Evolutionary conservation across 768 basidiomycete species (phyloP).

Genomic region (Amyloporia xantha): DNA sequence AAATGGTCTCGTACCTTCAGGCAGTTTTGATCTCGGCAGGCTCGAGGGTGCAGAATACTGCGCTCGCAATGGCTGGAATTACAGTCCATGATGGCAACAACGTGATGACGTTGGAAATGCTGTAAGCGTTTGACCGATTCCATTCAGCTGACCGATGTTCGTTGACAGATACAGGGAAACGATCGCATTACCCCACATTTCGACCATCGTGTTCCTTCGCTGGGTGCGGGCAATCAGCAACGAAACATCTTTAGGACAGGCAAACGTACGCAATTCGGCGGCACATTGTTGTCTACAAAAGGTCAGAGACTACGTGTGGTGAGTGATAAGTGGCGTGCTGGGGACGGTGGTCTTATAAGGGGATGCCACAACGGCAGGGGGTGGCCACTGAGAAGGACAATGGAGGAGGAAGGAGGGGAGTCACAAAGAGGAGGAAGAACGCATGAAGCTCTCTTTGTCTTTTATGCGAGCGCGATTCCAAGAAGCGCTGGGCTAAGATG

Average conservation of each 20-base stretch:
- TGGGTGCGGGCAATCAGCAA: conserved; percentile 22
- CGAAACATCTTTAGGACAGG: neutral
- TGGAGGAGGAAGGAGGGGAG: neutral
- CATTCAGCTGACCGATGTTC: conserved; percentile 13
- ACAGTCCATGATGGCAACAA: conserved; percentile 73
- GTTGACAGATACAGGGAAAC: neutral
- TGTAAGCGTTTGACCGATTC: conserved; percentile 20
- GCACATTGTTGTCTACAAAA: conserved; percentile 45
- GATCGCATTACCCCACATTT: conserved; percentile 49
- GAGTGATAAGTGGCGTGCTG: neutral
- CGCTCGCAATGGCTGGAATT: conserved; percentile 55
- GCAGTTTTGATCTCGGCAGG: conserved; percentile 49
- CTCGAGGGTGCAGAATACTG: conserved; percentile 52
- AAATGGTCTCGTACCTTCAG: conserved; percentile 40
- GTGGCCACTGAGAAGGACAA: neutral
- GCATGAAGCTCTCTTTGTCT: conserved; percentile 14
- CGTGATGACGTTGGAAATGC: conserved; percentile 76
- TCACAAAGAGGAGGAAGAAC: conserved; percentile 3
- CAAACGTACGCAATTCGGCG: conserved; percentile 65
- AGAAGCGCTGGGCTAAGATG: conserved; percentile 13
- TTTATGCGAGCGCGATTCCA: conserved; percentile 8
- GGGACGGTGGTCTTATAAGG: neutral
- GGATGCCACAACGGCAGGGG: neutral
- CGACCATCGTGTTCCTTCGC: conserved; percentile 73
- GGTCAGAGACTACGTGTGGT: neutral